A percentile compares a stretch with the other conserved stretches of the same genome.
Conservation (phyloP, 163 green algal genomes). For the Scenedesmus sp. region DNA sequence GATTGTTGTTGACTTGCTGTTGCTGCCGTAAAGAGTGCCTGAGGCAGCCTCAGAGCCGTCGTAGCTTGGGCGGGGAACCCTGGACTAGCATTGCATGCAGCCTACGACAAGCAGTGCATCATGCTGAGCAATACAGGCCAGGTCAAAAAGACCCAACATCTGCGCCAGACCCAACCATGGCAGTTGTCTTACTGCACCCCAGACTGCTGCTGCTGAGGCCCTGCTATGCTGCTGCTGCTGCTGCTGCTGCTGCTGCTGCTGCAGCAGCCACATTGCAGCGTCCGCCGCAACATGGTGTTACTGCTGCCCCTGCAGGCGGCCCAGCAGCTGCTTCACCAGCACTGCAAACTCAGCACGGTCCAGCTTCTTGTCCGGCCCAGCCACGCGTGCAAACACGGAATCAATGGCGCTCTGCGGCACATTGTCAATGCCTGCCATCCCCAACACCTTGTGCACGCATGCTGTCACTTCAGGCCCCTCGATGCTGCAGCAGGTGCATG, state of each 20-base stretch:
- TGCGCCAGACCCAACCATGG: too few species aligned
- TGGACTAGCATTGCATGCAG: too few species aligned
- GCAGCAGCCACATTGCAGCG: not conserved
- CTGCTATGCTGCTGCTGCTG: not conserved
- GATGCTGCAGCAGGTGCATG: not conserved
- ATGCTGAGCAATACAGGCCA: too few species aligned
- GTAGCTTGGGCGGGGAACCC: too few species aligned
- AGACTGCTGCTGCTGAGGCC: not conserved
- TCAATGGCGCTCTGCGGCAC: not conserved
- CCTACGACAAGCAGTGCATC: too few species aligned
- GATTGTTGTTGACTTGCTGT: too few species aligned
- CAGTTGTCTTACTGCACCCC: not conserved
- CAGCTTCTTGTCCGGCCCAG: conserved; percentile 41
- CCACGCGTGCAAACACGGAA: not conserved
- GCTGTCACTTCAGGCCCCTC: conserved; percentile 12
- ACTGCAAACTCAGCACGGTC: conserved; percentile 17
- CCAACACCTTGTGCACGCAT: conserved; percentile 13
- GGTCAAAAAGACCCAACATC: too few species aligned
- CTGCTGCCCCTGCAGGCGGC: not conserved
- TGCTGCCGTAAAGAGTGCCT: too few species aligned
- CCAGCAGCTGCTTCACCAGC: conserved; percentile 29
- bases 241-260: not conserved
- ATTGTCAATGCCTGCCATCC: not conserved
- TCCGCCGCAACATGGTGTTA: not conserved
- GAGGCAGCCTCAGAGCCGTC: too few species aligned